phyloP scores from a whole-genome alignment of 768 basidiomycete genomes.

The Rhizopogon vesiculosus region DNA sequence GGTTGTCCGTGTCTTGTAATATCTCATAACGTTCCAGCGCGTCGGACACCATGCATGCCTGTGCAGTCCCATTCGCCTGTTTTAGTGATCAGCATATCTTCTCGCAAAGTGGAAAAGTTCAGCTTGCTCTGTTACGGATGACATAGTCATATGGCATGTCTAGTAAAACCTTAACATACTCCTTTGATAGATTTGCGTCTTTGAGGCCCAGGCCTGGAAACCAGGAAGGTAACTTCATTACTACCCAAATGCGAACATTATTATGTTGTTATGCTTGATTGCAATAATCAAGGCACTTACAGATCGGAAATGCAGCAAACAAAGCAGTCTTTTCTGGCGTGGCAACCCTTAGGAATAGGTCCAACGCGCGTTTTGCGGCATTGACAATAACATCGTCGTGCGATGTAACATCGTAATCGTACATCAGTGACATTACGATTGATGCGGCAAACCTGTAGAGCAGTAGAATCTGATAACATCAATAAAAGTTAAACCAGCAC shows the following conservation, averaged over 20 bases:
- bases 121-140: background rate
- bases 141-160: slow-evolving; percentile 11
- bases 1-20: too few relatives aligned
- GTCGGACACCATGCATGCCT: too few relatives aligned
- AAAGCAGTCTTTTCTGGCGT: background rate
- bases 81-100: too few relatives aligned
- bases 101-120: too few relatives aligned
- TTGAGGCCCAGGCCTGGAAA: slow-evolving; percentile 23
- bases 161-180: slow-evolving; percentile 1
- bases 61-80: too few relatives aligned
- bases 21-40: too few relatives aligned
- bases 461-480: background rate
- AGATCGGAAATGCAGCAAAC: background rate
- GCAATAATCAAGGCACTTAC: background rate
- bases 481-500: background rate
- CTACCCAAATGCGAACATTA: slow-evolving; percentile 2
- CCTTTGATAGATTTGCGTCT: slow-evolving; percentile 8
- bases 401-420: background rate
- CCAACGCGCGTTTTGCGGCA: background rate
- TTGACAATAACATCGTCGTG: background rate
- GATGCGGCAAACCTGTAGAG: slow-evolving; percentile 7
- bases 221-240: slow-evolving; percentile 16
- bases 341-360: background rate
- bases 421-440: slow-evolving; percentile 15
- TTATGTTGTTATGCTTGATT: too few relatives aligned